A percentile compares a stretch with the other conserved stretches of the same genome.
These are phyloP conservation scores for Gymnopus androsaceus DNA, from an alignment of 1,284 basidiomycete genomes.

Conservation along the genomic window DNA sequence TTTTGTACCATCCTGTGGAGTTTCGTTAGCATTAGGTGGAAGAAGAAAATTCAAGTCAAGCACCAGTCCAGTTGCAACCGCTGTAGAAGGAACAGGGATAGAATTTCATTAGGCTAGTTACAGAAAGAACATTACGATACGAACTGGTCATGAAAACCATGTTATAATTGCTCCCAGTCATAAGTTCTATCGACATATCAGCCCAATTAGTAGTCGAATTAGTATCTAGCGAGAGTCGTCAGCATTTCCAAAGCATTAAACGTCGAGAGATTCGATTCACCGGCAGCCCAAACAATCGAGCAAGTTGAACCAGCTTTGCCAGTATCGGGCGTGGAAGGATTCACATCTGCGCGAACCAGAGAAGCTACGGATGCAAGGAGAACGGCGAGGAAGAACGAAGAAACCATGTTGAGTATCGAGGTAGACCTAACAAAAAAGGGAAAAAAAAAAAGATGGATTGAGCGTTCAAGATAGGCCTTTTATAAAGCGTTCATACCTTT, in stretches of 20 bases:
- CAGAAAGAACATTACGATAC: too few species aligned
- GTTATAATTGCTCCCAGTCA: slow-evolving; percentile 72
- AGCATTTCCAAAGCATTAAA: too few species aligned
- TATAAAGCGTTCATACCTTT: background rate
- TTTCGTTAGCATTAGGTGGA: slow-evolving; percentile 51
- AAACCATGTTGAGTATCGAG: slow-evolving; percentile 38
- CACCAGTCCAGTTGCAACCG: slow-evolving; percentile 52
- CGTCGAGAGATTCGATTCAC: slow-evolving; percentile 29
- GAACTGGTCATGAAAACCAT: slow-evolving; percentile 73
- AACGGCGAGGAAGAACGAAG: slow-evolving; percentile 39
- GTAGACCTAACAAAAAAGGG: slow-evolving; percentile 14
- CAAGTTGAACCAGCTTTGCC: slow-evolving; percentile 58
- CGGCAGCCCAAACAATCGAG: slow-evolving; percentile 54
- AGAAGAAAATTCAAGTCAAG: too few species aligned
- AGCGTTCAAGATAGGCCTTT: background rate
- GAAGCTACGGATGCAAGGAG: slow-evolving; percentile 39
- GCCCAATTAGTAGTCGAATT: slow-evolving; percentile 57
- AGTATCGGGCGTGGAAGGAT: slow-evolving; percentile 57
- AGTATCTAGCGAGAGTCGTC: background rate
- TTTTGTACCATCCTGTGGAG: slow-evolving; percentile 49
- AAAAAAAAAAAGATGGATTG: slow-evolving; percentile 1
- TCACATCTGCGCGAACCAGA: slow-evolving; percentile 49
- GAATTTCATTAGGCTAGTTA: background rate
- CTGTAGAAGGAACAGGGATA: slow-evolving; percentile 31
- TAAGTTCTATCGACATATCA: slow-evolving; percentile 71